Percentiles rank a stretch among this genome's conserved stretches.
These are phyloP conservation scores for Daedalea quercina DNA, from an alignment of 768 basidiomycete species.

Conservation along the genomic window DNA sequence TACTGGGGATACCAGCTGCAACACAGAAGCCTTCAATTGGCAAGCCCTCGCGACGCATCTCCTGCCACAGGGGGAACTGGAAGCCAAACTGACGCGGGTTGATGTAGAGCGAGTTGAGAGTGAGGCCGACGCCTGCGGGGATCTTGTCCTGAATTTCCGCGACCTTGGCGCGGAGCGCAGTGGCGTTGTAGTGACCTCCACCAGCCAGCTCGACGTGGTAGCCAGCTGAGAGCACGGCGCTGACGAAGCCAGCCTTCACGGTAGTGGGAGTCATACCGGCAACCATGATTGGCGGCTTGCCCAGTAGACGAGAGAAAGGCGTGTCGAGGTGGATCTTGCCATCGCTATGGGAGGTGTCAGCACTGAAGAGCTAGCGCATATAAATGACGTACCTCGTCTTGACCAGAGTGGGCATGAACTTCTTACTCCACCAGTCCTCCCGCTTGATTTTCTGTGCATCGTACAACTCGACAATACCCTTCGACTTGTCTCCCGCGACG, in stretches of 20 bases:
- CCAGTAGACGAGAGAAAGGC: slow-evolving; percentile 90
- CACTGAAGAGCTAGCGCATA: not conserved
- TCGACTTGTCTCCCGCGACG: slow-evolving; percentile 85
- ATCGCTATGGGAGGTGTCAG: slow-evolving; percentile 51
- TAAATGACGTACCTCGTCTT: slow-evolving; percentile 67
- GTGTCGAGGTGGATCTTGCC: slow-evolving; percentile 92
- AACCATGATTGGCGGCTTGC: slow-evolving; percentile 98
- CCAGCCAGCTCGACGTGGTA: slow-evolving; percentile 97
- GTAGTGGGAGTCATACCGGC: slow-evolving; percentile 99
- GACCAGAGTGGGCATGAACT: slow-evolving; percentile 77
- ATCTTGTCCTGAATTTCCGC: slow-evolving; percentile 86
- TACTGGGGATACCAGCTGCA: slow-evolving; percentile 93
- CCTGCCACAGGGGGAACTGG: slow-evolving; percentile 97
- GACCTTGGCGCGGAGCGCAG: slow-evolving; percentile 84
- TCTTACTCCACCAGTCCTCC: slow-evolving; percentile 91
- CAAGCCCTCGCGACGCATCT: slow-evolving; percentile 91
- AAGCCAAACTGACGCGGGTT: slow-evolving; percentile 96
- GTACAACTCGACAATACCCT: slow-evolving; percentile 84
- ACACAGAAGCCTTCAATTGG: slow-evolving; percentile 99
- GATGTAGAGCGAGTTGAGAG: slow-evolving; percentile 95
- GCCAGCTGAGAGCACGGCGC: slow-evolving; percentile 86
- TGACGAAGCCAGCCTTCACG: slow-evolving; percentile 92
- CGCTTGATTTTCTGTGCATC: slow-evolving; percentile 54
- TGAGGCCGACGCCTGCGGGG: slow-evolving; percentile 85
- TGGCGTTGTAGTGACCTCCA: slow-evolving; percentile 93